Conservation (phyloP, 2,329 filamentous ascomycete genomes). For the Gyromitra esculenta region DNA sequence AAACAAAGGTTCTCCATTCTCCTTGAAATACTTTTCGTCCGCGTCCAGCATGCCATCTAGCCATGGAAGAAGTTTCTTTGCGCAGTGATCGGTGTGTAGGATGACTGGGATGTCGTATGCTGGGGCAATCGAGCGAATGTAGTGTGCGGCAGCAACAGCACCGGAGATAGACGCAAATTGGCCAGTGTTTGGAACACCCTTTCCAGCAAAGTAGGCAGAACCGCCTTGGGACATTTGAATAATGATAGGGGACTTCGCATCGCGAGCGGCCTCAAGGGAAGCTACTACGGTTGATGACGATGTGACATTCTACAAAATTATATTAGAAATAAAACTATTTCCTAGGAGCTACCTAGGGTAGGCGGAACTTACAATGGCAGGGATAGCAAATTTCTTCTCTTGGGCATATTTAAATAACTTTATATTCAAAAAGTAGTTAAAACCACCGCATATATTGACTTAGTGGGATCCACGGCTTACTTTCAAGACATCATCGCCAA, state of each 20-base stretch:
- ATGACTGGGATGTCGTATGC: conserved; percentile 88
- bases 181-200: conserved; percentile 82
- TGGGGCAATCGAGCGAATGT: conserved; percentile 87
- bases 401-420: conserved; percentile 88
- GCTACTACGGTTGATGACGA: conserved; percentile 87
- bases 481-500: conserved; percentile 71
- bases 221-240: conserved; percentile 94
- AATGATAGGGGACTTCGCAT: conserved; percentile 89
- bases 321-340: background rate
- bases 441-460: background rate
- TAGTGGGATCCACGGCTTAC: conserved; percentile 43
- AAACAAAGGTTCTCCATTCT: conserved; percentile 90
- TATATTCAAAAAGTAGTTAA: conserved; percentile 36
- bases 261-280: conserved; percentile 91
- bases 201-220: conserved; percentile 90
- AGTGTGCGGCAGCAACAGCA: conserved; percentile 88
- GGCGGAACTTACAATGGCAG: conserved; percentile 71
- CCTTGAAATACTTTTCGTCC: conserved; percentile 95
- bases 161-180: conserved; percentile 91
- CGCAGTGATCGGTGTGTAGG: conserved; percentile 97
- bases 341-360: background rate
- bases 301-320: conserved; percentile 76
- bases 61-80: conserved; percentile 99
- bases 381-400: conserved; percentile 87
- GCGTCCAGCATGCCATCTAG: conserved; percentile 93